phyloP scores from a whole-genome alignment of 192 early-diverging fungal genomes.

The Backusella circina region DNA sequence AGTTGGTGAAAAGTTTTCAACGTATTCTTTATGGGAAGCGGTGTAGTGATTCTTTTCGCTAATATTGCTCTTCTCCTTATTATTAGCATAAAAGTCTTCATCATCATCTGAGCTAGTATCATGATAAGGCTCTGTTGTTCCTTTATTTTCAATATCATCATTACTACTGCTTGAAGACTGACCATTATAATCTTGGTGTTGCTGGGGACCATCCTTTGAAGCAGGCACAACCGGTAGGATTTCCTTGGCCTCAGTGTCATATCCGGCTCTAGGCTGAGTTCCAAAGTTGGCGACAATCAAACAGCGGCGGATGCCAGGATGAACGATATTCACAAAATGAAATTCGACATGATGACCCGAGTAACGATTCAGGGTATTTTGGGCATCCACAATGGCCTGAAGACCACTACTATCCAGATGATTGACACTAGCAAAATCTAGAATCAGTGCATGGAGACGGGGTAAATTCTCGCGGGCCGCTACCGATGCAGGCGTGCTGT shows the following conservation, averaged over 20 bases:
- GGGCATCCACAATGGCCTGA: constrained; percentile 68
- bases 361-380: constrained; percentile 20
- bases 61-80: not conserved
- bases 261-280: not conserved
- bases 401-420: constrained; percentile 78
- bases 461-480: constrained; percentile 41
- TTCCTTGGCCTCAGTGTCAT: not conserved
- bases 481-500: constrained; percentile 24
- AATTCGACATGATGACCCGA: constrained; percentile 21
- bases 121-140: not conserved
- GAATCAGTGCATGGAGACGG: constrained; percentile 65
- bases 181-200: not conserved
- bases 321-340: constrained; percentile 25
- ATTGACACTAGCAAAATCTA: constrained; percentile 81
- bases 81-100: not conserved
- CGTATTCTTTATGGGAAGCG: not conserved
- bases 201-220: not conserved
- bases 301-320: constrained; percentile 10
- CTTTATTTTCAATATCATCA: not conserved
- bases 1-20: not conserved
- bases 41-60: not conserved
- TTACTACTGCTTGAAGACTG: not conserved
- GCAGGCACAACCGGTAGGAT: not conserved
- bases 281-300: constrained; percentile 21
- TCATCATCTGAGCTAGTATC: not conserved